phyloP scores from a whole-genome alignment of 257 asterid species.

The Jaltomata sinuosa region DNA sequence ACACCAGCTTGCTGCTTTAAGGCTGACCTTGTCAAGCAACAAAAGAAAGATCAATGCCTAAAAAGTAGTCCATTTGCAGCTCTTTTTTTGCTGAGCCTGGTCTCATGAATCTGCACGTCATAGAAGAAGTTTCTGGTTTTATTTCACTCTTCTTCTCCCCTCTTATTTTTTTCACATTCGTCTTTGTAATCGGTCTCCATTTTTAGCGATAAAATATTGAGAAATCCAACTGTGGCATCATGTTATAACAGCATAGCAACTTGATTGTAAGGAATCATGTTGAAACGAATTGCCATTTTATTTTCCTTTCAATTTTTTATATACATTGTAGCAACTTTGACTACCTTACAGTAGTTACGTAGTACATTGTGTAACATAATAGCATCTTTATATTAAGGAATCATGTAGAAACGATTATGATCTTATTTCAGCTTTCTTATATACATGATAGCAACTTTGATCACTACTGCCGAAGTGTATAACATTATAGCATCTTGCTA shows the following conservation, averaged over 20 bases:
- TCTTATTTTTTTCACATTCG: background rate
- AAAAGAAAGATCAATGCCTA: background rate
- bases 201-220: background rate
- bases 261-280: background rate
- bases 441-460: background rate
- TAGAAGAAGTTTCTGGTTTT: background rate
- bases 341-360: background rate
- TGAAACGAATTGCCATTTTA: background rate
- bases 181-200: background rate
- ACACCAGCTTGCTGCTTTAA: background rate
- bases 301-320: background rate
- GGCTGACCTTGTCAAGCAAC: background rate
- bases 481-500: background rate
- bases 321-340: background rate
- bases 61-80: slow-evolving; percentile 4
- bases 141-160: background rate
- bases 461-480: background rate
- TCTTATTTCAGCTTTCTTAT: background rate
- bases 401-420: background rate
- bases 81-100: slow-evolving; percentile 1
- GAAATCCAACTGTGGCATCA: background rate
- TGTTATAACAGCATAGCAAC: background rate
- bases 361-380: background rate
- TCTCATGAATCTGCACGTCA: background rate
- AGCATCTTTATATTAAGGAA: background rate